Percentiles rank a stretch among this genome's conserved stretches.
phyloP scores from a whole-genome alignment of 306 rosid species.

The Quercus dentata region DNA sequence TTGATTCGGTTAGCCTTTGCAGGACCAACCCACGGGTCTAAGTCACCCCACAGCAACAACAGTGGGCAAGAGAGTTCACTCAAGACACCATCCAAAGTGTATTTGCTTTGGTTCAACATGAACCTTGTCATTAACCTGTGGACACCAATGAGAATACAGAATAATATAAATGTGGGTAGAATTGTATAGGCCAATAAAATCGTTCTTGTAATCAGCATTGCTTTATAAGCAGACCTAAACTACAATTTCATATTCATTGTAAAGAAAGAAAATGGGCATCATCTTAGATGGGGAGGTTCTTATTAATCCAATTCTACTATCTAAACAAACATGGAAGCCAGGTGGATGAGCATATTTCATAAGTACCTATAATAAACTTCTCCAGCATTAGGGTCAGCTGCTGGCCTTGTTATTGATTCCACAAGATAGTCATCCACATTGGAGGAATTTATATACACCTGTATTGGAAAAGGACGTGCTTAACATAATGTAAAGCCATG shows the following conservation, averaged over 20 bases:
- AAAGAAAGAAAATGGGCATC: neutral
- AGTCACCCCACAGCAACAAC: conserved; percentile 90
- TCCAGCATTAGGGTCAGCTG: conserved; percentile 87
- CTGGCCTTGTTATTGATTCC: conserved; percentile 80
- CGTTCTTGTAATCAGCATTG: neutral
- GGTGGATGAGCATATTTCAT: neutral
- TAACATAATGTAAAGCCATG: conserved; percentile 3
- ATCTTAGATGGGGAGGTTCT: neutral
- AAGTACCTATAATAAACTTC: conserved; percentile 88
- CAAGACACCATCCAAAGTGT: conserved; percentile 65
- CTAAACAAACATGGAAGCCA: neutral
- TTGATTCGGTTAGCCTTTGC: conserved; percentile 73
- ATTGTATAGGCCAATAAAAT: neutral
- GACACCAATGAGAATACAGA: neutral
- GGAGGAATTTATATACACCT: conserved; percentile 71
- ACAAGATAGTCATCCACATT: conserved; percentile 96
- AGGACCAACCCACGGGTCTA: conserved; percentile 98
- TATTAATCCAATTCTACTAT: too few relatives aligned
- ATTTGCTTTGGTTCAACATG: conserved; percentile 74
- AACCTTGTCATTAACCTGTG: conserved; percentile 86
- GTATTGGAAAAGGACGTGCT: conserved; percentile 19
- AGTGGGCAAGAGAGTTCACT: conserved; percentile 77
- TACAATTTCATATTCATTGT: neutral
- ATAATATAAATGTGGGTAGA: neutral
- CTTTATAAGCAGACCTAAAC: neutral